A percentile compares a stretch with the other conserved stretches of the same genome.
Conservation (phyloP, 1,139 yeast genomes). For the Waltiozyma sp. region DNA sequence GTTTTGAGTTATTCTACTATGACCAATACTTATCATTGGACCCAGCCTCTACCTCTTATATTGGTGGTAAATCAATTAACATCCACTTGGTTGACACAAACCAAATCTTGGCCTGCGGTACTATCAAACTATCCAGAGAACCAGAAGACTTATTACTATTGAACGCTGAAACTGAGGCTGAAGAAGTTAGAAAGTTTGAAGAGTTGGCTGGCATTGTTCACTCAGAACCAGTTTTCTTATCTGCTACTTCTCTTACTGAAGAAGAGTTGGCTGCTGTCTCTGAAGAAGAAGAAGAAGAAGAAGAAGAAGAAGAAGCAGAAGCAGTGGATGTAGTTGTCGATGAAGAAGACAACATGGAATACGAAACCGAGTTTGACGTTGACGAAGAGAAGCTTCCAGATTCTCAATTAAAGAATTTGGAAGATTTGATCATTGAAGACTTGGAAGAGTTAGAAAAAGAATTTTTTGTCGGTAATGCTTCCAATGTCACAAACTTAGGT, state of each 20-base stretch:
- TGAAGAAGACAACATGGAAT: slow-evolving; percentile 2
- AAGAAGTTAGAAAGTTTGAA: slow-evolving; percentile 17
- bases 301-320: slow-evolving; percentile 2
- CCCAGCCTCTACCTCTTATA: slow-evolving; percentile 33
- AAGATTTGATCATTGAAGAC: slow-evolving; percentile 5
- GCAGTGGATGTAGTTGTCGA: slow-evolving; percentile 2
- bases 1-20: slow-evolving; percentile 39
- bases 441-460: slow-evolving; percentile 2
- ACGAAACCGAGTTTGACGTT: background rate
- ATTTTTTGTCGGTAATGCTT: background rate
- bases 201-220: slow-evolving; percentile 14
- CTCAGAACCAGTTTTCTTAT: background rate
- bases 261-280: slow-evolving; percentile 1
- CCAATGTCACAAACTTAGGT: slow-evolving; percentile 2
- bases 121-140: slow-evolving; percentile 26
- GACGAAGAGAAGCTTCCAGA: background rate
- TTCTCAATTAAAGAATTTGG: background rate
- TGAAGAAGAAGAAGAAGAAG: slow-evolving; percentile 3
- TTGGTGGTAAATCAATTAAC: slow-evolving; percentile 42
- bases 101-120: slow-evolving; percentile 48
- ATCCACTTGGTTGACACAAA: slow-evolving; percentile 36
- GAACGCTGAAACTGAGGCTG: slow-evolving; percentile 16
- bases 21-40: slow-evolving; percentile 47
- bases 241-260: background rate
- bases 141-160: slow-evolving; percentile 19